Evolutionary conservation across 2,329 filamentous ascomycete species (phyloP), one percentile per base, ranked within the genome.

Genomic region (Knoxdaviesia proteae): DNA sequence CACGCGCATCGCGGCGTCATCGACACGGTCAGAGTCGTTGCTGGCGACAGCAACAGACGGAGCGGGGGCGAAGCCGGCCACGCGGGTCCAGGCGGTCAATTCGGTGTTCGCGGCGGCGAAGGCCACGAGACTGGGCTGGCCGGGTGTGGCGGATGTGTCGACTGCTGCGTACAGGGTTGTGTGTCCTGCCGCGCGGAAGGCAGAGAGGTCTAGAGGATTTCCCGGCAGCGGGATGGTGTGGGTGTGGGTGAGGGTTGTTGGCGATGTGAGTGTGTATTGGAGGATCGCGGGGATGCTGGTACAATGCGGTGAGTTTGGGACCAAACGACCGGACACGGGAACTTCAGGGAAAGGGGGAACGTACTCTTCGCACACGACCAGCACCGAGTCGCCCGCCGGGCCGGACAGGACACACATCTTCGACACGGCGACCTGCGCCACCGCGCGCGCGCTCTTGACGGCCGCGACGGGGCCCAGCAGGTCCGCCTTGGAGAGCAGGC

Each of bases 211-310:
- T 5, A 88, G 67, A 1, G 76, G 69, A 50, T 82, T 84, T 6
- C 79, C 79, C 3, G 66, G 62, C 5, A 84, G 56, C 36, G 62
- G 56, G 42, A 84, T 60, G 46, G 57, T 48, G 42, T 55, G 48
- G 52, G 41, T 66, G 47, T 69, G 61, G 6, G 61, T 56, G 36
- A 84, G 61, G 9, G 54, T 57, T 46, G 67, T 68, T 40, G 69
- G 55, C 1, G 54, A 47, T 5, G 50, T 54, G 35, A 80, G 61
- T n/a, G 60, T 58, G 60, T 79, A 81, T 44, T 70, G 60, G 56
- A 88, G 76, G 6, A 92, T 59, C 36, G 68, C 80, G 45, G 74
- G 69, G 43, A 70, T 54, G 34, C 67, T 74, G 47, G 32, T 20
- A 20, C 20, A 7, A 32, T 9, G 37, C 6, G 41, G 46, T 58